These are phyloP conservation scores for Agapanthus africanus DNA, from an alignment of 106 monocot species.

Conservation along the genomic window DNA sequence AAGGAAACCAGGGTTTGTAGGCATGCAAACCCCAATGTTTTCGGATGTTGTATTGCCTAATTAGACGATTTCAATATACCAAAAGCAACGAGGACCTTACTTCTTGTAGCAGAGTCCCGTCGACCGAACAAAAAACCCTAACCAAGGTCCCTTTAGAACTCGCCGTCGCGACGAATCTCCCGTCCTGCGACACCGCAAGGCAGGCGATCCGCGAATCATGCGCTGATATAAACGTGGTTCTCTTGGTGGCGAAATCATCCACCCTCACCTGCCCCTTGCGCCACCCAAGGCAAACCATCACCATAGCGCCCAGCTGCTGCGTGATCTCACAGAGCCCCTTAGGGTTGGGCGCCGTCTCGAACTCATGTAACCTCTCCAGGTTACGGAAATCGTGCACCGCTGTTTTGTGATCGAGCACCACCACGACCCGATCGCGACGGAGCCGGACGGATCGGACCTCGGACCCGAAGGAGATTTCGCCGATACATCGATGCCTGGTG, in stretches of 20 bases:
- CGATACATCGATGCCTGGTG: constrained; percentile 87
- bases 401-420: constrained; percentile 82
- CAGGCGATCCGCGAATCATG: constrained; percentile 86
- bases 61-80: too few relatives aligned
- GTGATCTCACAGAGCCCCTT: constrained; percentile 85
- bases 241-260: constrained; percentile 66
- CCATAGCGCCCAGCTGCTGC: constrained; percentile 78
- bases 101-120: constrained; percentile 83
- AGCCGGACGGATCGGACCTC: constrained; percentile 85
- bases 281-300: constrained; percentile 95
- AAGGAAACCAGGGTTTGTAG: too few relatives aligned
- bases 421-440: constrained; percentile 76
- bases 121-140: constrained; percentile 63
- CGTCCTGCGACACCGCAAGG: constrained; percentile 81
- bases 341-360: constrained; percentile 89
- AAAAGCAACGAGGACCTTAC: constrained; percentile 18
- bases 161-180: constrained; percentile 70
- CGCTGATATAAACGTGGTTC: constrained; percentile 86
- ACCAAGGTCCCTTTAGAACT: constrained; percentile 88
- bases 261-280: constrained; percentile 96
- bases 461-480: constrained; percentile 90
- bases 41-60: too few relatives aligned
- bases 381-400: constrained; percentile 86
- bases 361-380: constrained; percentile 83
- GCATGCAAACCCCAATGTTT: too few relatives aligned